Evolutionary conservation across 1,284 basidiomycete genomes (phyloP).

Genomic region (Ganoderma leucocontextum): DNA sequence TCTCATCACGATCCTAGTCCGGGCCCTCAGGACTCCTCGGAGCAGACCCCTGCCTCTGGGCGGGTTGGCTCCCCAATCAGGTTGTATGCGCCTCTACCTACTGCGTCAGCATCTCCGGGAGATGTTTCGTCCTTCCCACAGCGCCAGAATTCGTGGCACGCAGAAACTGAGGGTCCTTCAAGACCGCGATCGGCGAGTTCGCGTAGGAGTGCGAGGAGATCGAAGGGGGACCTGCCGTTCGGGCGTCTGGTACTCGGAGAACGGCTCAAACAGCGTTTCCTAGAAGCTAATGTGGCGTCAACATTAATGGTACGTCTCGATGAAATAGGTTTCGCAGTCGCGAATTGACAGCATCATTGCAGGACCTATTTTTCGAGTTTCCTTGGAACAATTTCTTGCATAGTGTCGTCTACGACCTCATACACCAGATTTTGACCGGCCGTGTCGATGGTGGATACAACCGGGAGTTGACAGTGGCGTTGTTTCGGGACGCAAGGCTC

Average conservation of each 20-base stretch:
- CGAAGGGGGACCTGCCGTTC: slow-evolving; percentile 43
- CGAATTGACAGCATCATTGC: slow-evolving; percentile 8
- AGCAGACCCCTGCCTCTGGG: slow-evolving; percentile 13
- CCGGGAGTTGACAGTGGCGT: slow-evolving; percentile 79
- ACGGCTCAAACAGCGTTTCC: slow-evolving; percentile 77
- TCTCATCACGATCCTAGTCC: slow-evolving; percentile 44
- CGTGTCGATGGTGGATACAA: slow-evolving; percentile 81
- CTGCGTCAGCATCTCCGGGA: slow-evolving; percentile 35
- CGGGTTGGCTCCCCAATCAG: slow-evolving; percentile 24
- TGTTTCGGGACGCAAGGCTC: slow-evolving; percentile 83
- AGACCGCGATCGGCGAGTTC: slow-evolving; percentile 53
- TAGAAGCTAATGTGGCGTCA: slow-evolving; percentile 76
- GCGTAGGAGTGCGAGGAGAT: slow-evolving; percentile 60
- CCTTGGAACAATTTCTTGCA: slow-evolving; percentile 99
- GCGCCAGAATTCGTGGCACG: slow-evolving; percentile 40
- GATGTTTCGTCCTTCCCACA: slow-evolving; percentile 35
- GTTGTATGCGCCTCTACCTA: slow-evolving; percentile 17
- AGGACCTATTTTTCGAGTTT: slow-evolving; percentile 95
- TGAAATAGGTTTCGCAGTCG: neutral
- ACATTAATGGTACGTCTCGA: slow-evolving; percentile 75
- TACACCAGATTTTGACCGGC: slow-evolving; percentile 96
- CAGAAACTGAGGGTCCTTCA: slow-evolving; percentile 47
- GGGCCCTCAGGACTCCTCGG: slow-evolving; percentile 12
- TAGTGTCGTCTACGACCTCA: slow-evolving; percentile 95
- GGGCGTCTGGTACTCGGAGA: slow-evolving; percentile 70